Evolutionary conservation across 495 filamentous ascomycete species (phyloP), one percentile per base, ranked within the genome.

Genomic region (Podospora tetraspora): DNA sequence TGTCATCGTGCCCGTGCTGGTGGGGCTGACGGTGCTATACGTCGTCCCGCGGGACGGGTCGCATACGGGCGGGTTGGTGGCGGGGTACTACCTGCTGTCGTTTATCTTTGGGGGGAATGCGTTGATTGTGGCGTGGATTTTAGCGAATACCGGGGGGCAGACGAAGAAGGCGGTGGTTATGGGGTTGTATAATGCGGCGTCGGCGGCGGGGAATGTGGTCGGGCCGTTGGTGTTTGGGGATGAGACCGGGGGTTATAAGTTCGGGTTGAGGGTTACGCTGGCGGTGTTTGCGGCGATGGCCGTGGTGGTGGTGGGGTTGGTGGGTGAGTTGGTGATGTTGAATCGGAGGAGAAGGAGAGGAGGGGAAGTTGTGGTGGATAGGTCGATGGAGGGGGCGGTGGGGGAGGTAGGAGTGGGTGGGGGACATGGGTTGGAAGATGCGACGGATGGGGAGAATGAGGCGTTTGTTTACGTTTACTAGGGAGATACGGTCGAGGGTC

Each of bases 71-170:
- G 71, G 80, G 0, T 68, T 87, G 27, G 81, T 90, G 23, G 82
- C 78, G 0, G 87, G 84, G 0, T 91, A 88, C 70, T 91, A 90
- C 68, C 76, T 89, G 1, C 82, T 89, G 1, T 82, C 86, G 0
- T 88, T 89, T 74, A 75, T 90, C 19, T 88, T 88, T 52, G 83
- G 85, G 23, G 79, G 81, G 43, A 85, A 84, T 57, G 79, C 81
- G 0, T 66, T 84, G 27, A 78, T 81, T 30, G 77, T 84, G 12
- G 78, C 79, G 22, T 85, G 83, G 83, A 73, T 84, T 3, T 72
- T 84, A 5, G 80, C 79, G 9, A 87, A 92, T 73, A 87, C 90
- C 0, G 90, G 88, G 2, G 91, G 90, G 0, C 85, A 86, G n/a
- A 92, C 89, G 3, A 93, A 93, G 78, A 87, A 86, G 68, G 83